phyloP scores from a whole-genome alignment of 192 early-diverging fungal genomes.

The Phlyctochytrium arcticum region DNA sequence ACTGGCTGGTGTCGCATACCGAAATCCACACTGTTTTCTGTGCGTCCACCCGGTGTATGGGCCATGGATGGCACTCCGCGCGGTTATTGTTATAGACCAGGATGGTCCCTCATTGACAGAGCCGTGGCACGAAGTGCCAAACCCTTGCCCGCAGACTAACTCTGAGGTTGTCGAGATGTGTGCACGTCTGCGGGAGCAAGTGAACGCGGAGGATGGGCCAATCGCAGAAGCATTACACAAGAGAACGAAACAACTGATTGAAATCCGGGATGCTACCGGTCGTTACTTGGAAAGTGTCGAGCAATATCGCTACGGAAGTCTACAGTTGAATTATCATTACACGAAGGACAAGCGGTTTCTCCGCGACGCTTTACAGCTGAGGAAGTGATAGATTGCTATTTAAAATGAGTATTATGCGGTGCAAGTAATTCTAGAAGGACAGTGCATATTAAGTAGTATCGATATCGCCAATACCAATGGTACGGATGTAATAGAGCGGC shows the following conservation, averaged over 20 bases:
- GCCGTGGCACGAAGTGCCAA: neutral
- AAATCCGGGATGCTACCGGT: conserved; percentile 11
- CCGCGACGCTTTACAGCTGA: too few species aligned
- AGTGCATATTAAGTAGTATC: too few species aligned
- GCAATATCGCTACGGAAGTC: conserved; percentile 7
- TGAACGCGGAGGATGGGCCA: conserved; percentile 1
- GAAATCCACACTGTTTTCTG: conserved; percentile 19
- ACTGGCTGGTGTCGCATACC: conserved; percentile 22
- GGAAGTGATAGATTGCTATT: too few species aligned
- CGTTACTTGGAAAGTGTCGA: conserved; percentile 3
- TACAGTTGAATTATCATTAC: conserved; percentile 38
- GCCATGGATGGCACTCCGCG: conserved; percentile 38
- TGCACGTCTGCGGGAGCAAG: conserved; percentile 9
- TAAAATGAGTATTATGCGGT: too few species aligned
- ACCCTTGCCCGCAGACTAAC: conserved; percentile 18
- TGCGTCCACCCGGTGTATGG: conserved; percentile 29
- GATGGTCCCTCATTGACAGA: conserved; percentile 4
- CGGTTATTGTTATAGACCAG: conserved; percentile 30
- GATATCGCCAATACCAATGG: too few species aligned
- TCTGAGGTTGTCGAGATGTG: neutral
- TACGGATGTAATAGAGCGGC: too few species aligned
- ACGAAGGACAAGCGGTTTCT: conserved; percentile 23
- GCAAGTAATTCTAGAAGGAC: too few species aligned
- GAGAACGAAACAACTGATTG: conserved; percentile 11
- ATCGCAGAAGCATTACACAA: conserved; percentile 13